Conservation (phyloP, 75 land plant species). For the Ceratopteris richardii region DNA sequence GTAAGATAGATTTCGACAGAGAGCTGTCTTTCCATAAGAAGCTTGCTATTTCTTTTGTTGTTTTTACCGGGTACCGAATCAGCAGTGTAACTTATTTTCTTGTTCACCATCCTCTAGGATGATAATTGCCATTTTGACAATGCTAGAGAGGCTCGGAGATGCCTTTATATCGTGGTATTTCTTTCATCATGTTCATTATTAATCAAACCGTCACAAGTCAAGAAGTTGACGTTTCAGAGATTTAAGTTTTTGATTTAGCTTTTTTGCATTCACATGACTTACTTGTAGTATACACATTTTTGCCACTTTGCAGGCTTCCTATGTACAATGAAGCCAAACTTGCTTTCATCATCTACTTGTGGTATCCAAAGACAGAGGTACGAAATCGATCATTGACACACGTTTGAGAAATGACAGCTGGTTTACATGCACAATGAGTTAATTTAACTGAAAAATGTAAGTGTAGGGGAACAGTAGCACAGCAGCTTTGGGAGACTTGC, state of each 20-base stretch:
- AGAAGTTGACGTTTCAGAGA: too few species aligned
- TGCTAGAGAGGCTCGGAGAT: conserved; percentile 76
- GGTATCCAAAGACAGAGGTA: conserved; percentile 80
- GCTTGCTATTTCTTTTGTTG: neutral
- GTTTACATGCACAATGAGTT: too few species aligned
- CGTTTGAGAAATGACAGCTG: too few species aligned
- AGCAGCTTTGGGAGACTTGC: too few species aligned
- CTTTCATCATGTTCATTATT: conserved; percentile 1
- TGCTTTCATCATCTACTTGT: conserved; percentile 60
- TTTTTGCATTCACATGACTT: too few species aligned
- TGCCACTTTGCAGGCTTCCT: conserved; percentile 57
- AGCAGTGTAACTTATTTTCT: too few species aligned
- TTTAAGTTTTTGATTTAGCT: neutral
- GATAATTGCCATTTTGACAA: conserved; percentile 70
- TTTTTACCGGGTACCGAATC: neutral
- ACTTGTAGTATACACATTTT: neutral
- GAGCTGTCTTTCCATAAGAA: too few species aligned
- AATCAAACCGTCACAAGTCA: too few species aligned
- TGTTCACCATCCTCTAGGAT: too few species aligned
- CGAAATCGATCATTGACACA: neutral
- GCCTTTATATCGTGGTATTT: conserved; percentile 75
- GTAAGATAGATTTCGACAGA: too few species aligned
- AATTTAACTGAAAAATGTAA: too few species aligned
- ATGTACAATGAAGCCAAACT: conserved; percentile 74
- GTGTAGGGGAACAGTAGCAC: too few species aligned